Conservation (phyloP, 176 grass and related monocot species). For the Ensete glaucum region DNA sequence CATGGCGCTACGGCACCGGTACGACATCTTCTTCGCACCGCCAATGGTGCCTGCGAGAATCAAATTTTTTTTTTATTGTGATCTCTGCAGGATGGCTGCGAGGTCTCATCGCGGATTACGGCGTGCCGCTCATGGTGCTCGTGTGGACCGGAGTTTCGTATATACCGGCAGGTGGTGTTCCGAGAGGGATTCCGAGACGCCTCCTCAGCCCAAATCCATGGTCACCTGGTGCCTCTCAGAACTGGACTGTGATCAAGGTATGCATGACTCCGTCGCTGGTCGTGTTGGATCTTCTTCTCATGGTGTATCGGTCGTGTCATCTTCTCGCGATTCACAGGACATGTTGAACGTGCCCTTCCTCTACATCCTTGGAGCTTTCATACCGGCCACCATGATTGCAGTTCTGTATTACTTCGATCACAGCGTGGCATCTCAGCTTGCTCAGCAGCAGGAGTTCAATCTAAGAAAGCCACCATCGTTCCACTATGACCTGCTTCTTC, state of each 20-base stretch:
- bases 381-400: conserved; percentile 98
- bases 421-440: conserved; percentile 93
- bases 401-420: conserved; percentile 98
- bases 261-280: too few species aligned
- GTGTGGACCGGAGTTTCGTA: conserved; percentile 97
- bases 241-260: conserved; percentile 92
- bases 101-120: conserved; percentile 87
- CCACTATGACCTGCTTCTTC: conserved; percentile 95
- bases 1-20: conserved; percentile 96
- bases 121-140: conserved; percentile 92
- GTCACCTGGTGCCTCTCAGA: conserved; percentile 93
- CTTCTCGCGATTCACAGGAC: conserved; percentile 41
- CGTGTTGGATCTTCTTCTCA: too few species aligned
- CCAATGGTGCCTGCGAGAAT: background rate
- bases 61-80: too few species aligned
- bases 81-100: conserved; percentile 61
- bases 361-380: conserved; percentile 91
- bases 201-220: conserved; percentile 97
- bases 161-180: conserved; percentile 54
- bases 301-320: too few species aligned
- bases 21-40: background rate
- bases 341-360: conserved; percentile 77
- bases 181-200: conserved; percentile 78
- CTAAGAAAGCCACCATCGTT: conserved; percentile 93
- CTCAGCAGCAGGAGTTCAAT: conserved; percentile 96